Conservation (phyloP, 257 asterid species). For the Cruciata laevipes region DNA sequence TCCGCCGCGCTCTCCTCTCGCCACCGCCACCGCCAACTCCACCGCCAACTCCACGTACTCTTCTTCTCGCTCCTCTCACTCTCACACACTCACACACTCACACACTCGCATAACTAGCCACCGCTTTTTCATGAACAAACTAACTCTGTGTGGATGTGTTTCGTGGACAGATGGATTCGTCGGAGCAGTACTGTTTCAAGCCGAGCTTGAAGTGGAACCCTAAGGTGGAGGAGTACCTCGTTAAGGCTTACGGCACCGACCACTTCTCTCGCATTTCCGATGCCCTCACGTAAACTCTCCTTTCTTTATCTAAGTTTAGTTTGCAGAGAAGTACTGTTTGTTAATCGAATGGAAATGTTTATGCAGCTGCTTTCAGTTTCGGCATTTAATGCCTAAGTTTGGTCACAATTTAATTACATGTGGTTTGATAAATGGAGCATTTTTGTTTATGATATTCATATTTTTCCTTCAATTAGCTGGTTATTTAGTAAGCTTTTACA, state of each 20-base stretch:
- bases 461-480: not conserved
- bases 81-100: not conserved
- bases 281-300: conserved; percentile 52
- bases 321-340: not conserved
- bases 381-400: not conserved
- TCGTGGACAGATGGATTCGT: conserved; percentile 58
- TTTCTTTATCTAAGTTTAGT: not conserved
- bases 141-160: not conserved
- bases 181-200: conserved; percentile 65
- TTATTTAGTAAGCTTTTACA: not conserved
- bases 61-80: not conserved
- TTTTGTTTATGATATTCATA: not conserved
- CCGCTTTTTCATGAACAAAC: not conserved
- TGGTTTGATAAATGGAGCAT: not conserved
- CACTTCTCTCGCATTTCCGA: conserved; percentile 70
- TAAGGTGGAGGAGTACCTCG: conserved; percentile 69
- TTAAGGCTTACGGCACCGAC: conserved; percentile 73
- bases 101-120: not conserved
- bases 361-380: not conserved
- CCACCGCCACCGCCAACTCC: conserved; percentile 14
- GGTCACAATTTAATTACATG: too few species aligned
- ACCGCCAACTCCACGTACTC: conserved; percentile 3
- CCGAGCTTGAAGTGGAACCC: conserved; percentile 80
- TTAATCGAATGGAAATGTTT: not conserved
- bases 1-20: not conserved